Base-by-base conservation (phyloP, 2,329 filamentous ascomycete species). In the Chrysosporium queenslandicum region DNA sequence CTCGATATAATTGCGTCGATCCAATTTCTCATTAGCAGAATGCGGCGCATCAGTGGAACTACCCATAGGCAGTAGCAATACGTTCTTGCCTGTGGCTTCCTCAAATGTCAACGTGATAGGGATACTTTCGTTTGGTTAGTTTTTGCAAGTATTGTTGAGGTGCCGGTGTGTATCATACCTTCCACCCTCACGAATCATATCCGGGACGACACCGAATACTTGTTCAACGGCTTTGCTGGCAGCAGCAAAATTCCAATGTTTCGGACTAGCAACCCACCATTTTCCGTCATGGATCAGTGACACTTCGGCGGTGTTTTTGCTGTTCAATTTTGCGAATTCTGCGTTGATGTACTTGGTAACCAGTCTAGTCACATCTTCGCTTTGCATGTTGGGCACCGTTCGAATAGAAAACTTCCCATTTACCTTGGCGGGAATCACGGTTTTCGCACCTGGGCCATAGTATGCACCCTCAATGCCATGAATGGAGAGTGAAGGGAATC, bases 231-330 rank as follows among this genome's bases (percentile, higher is more conserved):
- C 92, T 79, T 95, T 97, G 65, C 85, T 82, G 12, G 92, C 92
- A 23, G 91, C 91, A 27, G 82, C 80, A 74, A 97, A 98, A 78
- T 98, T 98, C 89, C 92, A 97, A 78, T 98, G 91, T 74, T 94
- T 92, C 27, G 92, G 91, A 66, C 86, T 90, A 43, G 94, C 89
- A 45, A 94, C 89, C 92, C 92, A 98, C 92, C 92, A 98, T 74
- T 96, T 96, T 61, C 92, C 92, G 55, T 83, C 84, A 75, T 98
- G 92, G 71, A 91, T 83, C 54, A 90, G 77, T 66, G 77, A 82
- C 50, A 89, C 83, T 63, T 87, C 86, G 65, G 94, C 71, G 14
- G 78, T 89, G 77, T 98, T 98, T 79, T 98, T 98, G 71, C 85
- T 92, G 59, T 81, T 80, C 30, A 97, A 78, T 72, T 89, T 88